Evolutionary conservation across 768 basidiomycete genomes (phyloP).

Genomic region (Zangia roseola): DNA sequence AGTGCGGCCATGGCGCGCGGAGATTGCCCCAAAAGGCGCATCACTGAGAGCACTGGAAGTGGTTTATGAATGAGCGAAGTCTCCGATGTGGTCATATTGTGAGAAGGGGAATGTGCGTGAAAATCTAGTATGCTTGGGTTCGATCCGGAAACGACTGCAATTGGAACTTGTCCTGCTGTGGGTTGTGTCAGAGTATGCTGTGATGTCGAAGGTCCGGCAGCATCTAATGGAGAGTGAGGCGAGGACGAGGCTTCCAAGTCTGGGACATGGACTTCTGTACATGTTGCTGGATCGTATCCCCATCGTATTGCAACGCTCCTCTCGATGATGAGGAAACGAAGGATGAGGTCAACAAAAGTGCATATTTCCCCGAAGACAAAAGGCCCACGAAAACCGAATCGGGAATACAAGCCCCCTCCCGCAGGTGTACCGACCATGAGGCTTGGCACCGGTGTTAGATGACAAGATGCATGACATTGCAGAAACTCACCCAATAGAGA

Average conservation of each 20-base stretch:
- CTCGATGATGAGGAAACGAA: constrained; percentile 57
- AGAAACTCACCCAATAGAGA: constrained; percentile 49
- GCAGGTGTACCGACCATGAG: constrained; percentile 56
- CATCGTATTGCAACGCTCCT: constrained; percentile 48
- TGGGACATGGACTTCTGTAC: constrained; percentile 6
- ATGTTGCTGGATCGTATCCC: constrained; percentile 42
- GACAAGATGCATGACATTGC: neutral
- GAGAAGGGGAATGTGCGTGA: neutral
- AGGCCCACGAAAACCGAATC: constrained; percentile 60
- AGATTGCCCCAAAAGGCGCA: constrained; percentile 42
- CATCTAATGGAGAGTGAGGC: neutral
- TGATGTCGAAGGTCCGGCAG: neutral
- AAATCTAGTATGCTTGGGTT: neutral
- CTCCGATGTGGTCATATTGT: constrained; percentile 4
- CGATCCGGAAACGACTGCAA: neutral
- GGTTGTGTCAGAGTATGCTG: neutral
- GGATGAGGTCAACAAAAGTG: constrained; percentile 49
- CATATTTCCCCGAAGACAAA: constrained; percentile 52
- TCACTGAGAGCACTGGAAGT: constrained; percentile 42
- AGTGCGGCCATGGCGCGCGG: constrained; percentile 49
- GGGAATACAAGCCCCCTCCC: constrained; percentile 52
- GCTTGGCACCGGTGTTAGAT: constrained; percentile 27
- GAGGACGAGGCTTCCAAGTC: constrained; percentile 9
- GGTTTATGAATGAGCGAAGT: constrained; percentile 18
- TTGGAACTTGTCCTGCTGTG: neutral